Percentiles rank a stretch among this genome's conserved stretches.
Conservation (phyloP, 2,329 filamentous ascomycete genomes). For the Mariannaea sp. region DNA sequence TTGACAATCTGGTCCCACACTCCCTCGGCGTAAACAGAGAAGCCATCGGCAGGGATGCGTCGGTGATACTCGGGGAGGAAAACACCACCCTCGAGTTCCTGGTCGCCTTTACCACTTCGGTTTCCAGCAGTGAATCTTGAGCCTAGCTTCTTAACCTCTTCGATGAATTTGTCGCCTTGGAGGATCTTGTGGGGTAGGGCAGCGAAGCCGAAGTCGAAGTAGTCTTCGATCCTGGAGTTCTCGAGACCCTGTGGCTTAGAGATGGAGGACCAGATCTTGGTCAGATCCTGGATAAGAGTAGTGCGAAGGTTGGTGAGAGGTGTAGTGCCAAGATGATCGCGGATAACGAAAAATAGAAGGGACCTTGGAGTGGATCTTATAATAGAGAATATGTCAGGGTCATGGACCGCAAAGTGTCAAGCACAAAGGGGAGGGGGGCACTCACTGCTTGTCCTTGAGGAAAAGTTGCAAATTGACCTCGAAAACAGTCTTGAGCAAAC, state of each 20-base stretch:
- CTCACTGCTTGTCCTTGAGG: slow-evolving; percentile 89
- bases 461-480: slow-evolving; percentile 98
- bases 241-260: slow-evolving; percentile 91
- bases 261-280: slow-evolving; percentile 89
- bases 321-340: slow-evolving; percentile 92
- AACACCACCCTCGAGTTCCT: slow-evolving; percentile 76
- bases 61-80: slow-evolving; percentile 95
- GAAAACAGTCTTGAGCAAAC: slow-evolving; percentile 96
- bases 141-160: slow-evolving; percentile 79
- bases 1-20: slow-evolving; percentile 99
- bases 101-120: slow-evolving; percentile 71
- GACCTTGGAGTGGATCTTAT: slow-evolving; percentile 88
- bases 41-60: slow-evolving; percentile 95
- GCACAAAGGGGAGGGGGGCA: slow-evolving; percentile 25
- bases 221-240: slow-evolving; percentile 88
- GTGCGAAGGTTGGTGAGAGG: slow-evolving; percentile 88
- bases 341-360: slow-evolving; percentile 97
- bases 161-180: slow-evolving; percentile 86
- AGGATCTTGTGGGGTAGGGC: slow-evolving; percentile 96
- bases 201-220: slow-evolving; percentile 98
- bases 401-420: not conserved
- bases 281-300: slow-evolving; percentile 87
- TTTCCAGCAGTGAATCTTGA: slow-evolving; percentile 82
- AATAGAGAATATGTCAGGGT: slow-evolving; percentile 27
- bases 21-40: slow-evolving; percentile 88